Evolutionary conservation across 805 yeast genomes (phyloP).

Genomic region (Barnettozyma wickerhamii): DNA sequence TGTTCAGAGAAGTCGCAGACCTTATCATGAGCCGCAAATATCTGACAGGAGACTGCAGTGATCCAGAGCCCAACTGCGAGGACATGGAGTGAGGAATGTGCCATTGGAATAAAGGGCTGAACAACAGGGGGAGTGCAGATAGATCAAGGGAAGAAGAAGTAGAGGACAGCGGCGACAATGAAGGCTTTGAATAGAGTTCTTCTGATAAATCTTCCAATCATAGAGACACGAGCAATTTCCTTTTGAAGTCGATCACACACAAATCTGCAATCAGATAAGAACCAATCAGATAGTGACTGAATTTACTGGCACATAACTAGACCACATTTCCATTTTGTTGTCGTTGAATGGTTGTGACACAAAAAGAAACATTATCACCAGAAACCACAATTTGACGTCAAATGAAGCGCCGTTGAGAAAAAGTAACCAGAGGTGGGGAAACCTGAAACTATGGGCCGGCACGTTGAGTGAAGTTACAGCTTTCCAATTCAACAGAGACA

Average conservation of each 20-base stretch:
- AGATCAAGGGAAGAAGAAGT: slow-evolving; percentile 5
- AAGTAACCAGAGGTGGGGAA: no score
- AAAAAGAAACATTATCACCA: background rate
- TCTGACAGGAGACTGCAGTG: background rate
- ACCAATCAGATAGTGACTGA: no score
- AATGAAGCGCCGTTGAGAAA: background rate
- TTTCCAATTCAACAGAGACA: no score
- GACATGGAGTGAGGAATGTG: background rate
- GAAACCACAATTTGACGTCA: background rate
- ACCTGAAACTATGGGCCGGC: no score
- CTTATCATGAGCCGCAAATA: slow-evolving; percentile 18
- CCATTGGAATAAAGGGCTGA: no score
- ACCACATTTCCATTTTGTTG: no score
- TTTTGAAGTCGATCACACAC: no score
- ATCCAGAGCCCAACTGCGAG: no score
- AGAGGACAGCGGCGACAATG: slow-evolving; percentile 2
- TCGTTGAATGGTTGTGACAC: background rate
- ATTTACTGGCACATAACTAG: no score
- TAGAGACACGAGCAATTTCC: no score
- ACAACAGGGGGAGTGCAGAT: no score
- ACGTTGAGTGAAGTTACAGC: no score
- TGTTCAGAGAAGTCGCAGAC: slow-evolving; percentile 31
- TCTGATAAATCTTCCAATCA: slow-evolving; percentile 5
- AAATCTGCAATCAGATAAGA: background rate
- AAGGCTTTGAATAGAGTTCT: slow-evolving; percentile 3